Evolutionary conservation across 345 rosid genomes (phyloP).

Genomic region (Punica granatum): DNA sequence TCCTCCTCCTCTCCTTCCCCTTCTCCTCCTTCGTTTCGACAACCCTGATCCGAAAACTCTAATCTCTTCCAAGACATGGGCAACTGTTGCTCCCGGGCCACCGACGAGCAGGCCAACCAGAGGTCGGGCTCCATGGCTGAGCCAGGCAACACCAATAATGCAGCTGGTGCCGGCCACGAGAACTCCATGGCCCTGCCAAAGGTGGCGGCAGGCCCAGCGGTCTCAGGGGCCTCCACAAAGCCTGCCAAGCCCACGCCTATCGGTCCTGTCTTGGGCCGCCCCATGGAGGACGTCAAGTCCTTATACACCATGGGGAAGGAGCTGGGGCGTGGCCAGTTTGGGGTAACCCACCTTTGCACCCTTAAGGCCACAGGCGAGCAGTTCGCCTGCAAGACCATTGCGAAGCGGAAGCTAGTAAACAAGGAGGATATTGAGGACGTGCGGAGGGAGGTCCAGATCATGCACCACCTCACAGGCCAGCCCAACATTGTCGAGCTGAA

Average conservation of each 20-base stretch:
- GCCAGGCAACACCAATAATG: conserved; percentile 9
- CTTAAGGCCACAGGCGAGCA: conserved; percentile 60
- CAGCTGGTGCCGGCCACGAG: conserved; percentile 5
- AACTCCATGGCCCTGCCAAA: background rate
- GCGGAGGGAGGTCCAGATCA: conserved; percentile 84
- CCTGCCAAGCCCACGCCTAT: conserved; percentile 33
- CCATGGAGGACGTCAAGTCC: conserved; percentile 82
- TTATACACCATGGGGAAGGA: conserved; percentile 69
- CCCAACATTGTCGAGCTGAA: conserved; percentile 88
- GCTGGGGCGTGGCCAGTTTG: conserved; percentile 87
- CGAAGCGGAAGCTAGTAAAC: conserved; percentile 72
- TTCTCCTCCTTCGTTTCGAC: background rate
- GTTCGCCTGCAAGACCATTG: conserved; percentile 89
- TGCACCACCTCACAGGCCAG: conserved; percentile 88
- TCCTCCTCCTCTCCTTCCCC: conserved; percentile 13
- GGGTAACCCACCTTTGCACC: conserved; percentile 80
- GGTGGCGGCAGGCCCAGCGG: background rate
- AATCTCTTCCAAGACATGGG: conserved; percentile 45
- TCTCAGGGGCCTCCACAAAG: conserved; percentile 14
- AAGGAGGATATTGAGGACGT: conserved; percentile 95
- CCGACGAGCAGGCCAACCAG: conserved; percentile 13
- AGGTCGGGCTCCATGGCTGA: conserved; percentile 16
- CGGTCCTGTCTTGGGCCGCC: conserved; percentile 80
- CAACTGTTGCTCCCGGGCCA: conserved; percentile 61
- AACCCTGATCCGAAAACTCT: conserved; percentile 19